Percentiles rank a stretch among this genome's conserved stretches.
Conservation (phyloP, 2,329 filamentous ascomycete genomes). For the Daldinia eschscholtzii region DNA sequence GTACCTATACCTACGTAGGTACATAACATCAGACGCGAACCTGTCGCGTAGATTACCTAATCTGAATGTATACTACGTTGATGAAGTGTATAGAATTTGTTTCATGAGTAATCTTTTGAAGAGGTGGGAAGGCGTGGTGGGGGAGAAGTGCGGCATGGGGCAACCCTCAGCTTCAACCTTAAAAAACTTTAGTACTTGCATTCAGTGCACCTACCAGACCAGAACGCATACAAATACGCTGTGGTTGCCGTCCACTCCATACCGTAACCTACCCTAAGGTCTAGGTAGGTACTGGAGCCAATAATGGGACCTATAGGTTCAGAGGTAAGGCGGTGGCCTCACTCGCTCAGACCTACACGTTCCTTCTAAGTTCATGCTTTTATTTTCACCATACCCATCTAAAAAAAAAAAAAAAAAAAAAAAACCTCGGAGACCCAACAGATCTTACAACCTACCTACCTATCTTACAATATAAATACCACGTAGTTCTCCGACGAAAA, state of each 20-base stretch:
- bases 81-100: background rate
- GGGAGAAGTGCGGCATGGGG: background rate
- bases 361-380: background rate
- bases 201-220: background rate
- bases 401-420: too few relatives aligned
- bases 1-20: too few relatives aligned
- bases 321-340: background rate
- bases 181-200: background rate
- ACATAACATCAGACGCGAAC: too few relatives aligned
- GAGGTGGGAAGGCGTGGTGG: background rate
- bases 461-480: background rate
- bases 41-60: background rate
- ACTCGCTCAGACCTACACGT: background rate
- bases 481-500: background rate
- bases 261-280: background rate
- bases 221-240: background rate
- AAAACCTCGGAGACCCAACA: background rate
- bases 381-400: background rate
- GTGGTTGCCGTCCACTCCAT: background rate
- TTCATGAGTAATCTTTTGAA: background rate
- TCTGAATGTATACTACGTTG: background rate
- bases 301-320: background rate
- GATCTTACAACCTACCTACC: background rate
- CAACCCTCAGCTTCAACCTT: conserved; percentile 2
- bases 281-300: too few relatives aligned